These are phyloP conservation scores for Colletotrichum tabaci DNA, from an alignment of 2,329 filamentous ascomycete species.

Conservation along the genomic window DNA sequence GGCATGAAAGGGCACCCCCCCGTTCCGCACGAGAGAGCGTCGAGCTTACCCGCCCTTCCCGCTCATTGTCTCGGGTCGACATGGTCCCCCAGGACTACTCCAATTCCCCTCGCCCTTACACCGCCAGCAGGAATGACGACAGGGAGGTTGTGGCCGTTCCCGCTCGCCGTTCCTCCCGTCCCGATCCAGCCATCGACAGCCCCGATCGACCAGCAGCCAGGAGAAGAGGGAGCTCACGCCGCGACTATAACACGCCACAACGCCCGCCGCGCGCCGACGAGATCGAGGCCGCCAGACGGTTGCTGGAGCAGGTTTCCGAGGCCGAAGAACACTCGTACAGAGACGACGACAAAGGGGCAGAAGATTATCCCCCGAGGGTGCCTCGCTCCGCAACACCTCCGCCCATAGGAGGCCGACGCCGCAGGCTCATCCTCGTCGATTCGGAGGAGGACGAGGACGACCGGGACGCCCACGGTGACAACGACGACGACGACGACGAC, in stretches of 20 bases:
- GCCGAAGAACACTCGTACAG: conserved; percentile 5
- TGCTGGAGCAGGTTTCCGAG: conserved; percentile 28
- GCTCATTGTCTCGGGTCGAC: conserved; percentile 26
- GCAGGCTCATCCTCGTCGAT: conserved; percentile 32
- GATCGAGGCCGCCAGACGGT: conserved; percentile 29
- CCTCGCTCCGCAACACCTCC: conserved; percentile 34
- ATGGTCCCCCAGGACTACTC: conserved; percentile 9
- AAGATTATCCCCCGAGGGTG: background rate
- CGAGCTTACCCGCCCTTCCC: conserved; percentile 1
- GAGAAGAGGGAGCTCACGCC: background rate
- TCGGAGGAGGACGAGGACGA: conserved; percentile 20
- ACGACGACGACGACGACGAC: background rate
- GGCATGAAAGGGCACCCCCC: background rate
- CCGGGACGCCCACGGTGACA: too few species aligned
- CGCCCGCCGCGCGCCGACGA: conserved; percentile 33
- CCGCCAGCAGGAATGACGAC: conserved; percentile 11
- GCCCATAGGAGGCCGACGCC: conserved; percentile 27
- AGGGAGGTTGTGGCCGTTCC: conserved; percentile 6
- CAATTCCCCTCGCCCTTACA: background rate
- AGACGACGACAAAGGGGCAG: background rate
- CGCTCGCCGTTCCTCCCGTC: conserved; percentile 18
- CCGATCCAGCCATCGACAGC: conserved; percentile 19
- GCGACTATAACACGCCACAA: conserved; percentile 24
- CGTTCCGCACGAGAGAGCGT: conserved; percentile 9
- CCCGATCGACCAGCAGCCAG: conserved; percentile 9